A percentile compares a stretch with the other conserved stretches of the same genome.
These are phyloP conservation scores for Vachellia collinsii DNA, from an alignment of 306 rosid species.

Conservation along the genomic window DNA sequence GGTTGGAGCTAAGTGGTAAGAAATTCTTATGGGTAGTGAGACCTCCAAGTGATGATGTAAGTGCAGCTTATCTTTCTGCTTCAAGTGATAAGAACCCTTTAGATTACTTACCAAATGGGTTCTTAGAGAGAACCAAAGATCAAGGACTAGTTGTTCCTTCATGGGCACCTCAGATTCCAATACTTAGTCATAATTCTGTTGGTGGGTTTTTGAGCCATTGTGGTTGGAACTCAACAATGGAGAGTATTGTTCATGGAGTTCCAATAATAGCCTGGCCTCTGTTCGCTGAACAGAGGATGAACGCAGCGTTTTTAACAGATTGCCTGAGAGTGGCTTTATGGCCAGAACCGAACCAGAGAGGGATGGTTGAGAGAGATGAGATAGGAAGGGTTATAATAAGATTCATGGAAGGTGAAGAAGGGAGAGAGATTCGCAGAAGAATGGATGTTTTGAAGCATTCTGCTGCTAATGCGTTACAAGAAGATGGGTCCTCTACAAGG, in stretches of 20 bases:
- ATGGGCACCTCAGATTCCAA: slow-evolving; percentile 9
- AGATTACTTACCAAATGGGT: slow-evolving; percentile 5
- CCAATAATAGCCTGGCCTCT: slow-evolving; percentile 1
- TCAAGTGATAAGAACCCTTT: not conserved
- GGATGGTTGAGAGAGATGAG: slow-evolving; percentile 1
- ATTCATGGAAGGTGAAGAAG: slow-evolving; percentile 16
- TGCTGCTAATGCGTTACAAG: not conserved
- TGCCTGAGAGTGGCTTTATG: not conserved
- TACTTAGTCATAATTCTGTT: not conserved
- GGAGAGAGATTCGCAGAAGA: not conserved
- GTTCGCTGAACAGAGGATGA: not conserved
- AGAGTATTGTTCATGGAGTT: not conserved
- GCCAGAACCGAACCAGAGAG: not conserved
- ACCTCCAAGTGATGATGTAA: not conserved
- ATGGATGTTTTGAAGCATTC: not conserved
- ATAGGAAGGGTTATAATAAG: not conserved
- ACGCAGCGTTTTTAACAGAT: not conserved
- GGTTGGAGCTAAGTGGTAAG: not conserved
- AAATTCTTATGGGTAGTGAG: slow-evolving; percentile 13
- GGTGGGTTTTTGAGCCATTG: slow-evolving; percentile 9
- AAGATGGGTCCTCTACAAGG: not conserved
- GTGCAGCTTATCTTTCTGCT: not conserved
- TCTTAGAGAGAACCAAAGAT: not conserved
- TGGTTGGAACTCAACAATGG: slow-evolving; percentile 9
- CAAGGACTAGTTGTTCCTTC: slow-evolving; percentile 5